Evolutionary conservation across 1,284 basidiomycete species (phyloP), one percentile per base, ranked within the genome.

Genomic region (Hemileia vastatrix): DNA sequence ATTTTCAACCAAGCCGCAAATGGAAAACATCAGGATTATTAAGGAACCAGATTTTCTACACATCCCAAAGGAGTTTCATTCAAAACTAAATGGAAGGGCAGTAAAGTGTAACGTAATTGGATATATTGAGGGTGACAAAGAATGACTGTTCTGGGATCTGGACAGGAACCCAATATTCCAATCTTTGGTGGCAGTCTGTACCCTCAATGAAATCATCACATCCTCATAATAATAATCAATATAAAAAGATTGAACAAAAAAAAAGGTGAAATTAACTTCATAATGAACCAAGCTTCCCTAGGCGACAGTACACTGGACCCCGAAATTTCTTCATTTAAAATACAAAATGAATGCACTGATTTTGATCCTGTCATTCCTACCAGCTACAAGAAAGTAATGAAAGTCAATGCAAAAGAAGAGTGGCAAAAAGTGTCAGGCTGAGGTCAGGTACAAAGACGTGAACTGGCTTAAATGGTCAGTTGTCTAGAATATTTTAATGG

Each of bases 231-330:
- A 6, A 21, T 27, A 27, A 6, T 11, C 49, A 24, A 3, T 3
- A 27, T 51, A 4, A 18, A 31, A 2, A 32, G 15, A 15, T 32
- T 15, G n/a, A 6, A 13, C 27, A 31, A 23, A 13, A 18, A 24
- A 43, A 18, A 36, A 55, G 6, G 36, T n/a, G 5, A 27, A 19
- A 43, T 8, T 36, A 57, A 1, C n/a, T 1, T 31, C 33, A 53
- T 59, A 1, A n/a, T 45, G 8, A 53, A 52, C 24, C 9, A 21
- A 11, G 8, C 45, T 2, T 4, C 15, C 1, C 32, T 53, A 1
- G 50, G 57, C 2, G 50, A 60, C 13, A 52, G 52, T 13, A 44
- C 53, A 6, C 18, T 31, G 0, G 19, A 44, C n/a, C n/a, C n/a
- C n/a, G n/a, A n/a, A n/a, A n/a, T n/a, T n/a, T n/a, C n/a, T n/a